These are phyloP conservation scores for Metarhizium album DNA, from an alignment of 2,329 filamentous ascomycete species.

Conservation along the genomic window DNA sequence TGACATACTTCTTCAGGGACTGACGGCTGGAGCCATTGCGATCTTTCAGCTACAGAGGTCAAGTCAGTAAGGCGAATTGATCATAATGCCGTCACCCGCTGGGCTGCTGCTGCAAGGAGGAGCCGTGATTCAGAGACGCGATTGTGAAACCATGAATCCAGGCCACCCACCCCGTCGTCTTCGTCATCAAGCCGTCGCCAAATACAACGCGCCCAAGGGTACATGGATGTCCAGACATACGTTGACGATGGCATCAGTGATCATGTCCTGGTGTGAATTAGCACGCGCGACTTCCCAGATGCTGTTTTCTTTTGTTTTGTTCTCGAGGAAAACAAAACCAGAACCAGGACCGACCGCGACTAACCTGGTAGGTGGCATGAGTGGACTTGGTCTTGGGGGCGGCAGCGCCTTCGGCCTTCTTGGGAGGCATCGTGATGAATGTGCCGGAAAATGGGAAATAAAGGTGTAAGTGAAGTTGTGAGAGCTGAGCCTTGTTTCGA, in stretches of 20 bases:
- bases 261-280: slow-evolving; percentile 43
- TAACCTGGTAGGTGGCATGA: slow-evolving; percentile 50
- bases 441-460: slow-evolving; percentile 10
- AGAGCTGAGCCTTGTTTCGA: neutral
- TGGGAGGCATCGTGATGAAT: slow-evolving; percentile 44
- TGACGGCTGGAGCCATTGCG: slow-evolving; percentile 52
- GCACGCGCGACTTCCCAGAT: neutral
- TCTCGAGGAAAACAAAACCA: too few species aligned
- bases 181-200: neutral
- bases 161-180: neutral
- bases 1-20: slow-evolving; percentile 51
- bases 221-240: slow-evolving; percentile 34
- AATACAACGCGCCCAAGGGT: slow-evolving; percentile 25
- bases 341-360: slow-evolving; percentile 14
- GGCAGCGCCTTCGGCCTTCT: slow-evolving; percentile 36
- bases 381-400: slow-evolving; percentile 38
- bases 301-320: too few species aligned
- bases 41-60: slow-evolving; percentile 44
- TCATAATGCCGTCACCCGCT: neutral
- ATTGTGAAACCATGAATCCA: slow-evolving; percentile 3
- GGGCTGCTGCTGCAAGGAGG: neutral
- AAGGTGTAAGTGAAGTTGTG: slow-evolving; percentile 2
- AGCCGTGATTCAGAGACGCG: slow-evolving; percentile 8
- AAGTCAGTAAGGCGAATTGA: slow-evolving; percentile 23
- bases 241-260: slow-evolving; percentile 49